These are phyloP conservation scores for Boletus bicolor DNA, from an alignment of 768 basidiomycete species.

Conservation along the genomic window DNA sequence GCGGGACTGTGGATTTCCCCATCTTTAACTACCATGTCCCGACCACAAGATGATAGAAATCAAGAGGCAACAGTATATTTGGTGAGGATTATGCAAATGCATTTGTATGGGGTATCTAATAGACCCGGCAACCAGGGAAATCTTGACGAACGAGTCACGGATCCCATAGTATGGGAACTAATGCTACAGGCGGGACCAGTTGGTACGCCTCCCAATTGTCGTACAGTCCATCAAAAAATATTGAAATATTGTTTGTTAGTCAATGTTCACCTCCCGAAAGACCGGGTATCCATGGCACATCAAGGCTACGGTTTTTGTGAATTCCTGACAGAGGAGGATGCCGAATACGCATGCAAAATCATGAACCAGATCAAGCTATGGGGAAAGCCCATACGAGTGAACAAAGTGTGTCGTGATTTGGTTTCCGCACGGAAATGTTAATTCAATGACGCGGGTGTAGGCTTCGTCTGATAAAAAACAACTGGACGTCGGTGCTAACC, in stretches of 20 bases:
- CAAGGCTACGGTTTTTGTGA: slow-evolving; percentile 99
- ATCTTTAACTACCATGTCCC: slow-evolving; percentile 22
- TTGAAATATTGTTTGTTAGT: slow-evolving; percentile 44
- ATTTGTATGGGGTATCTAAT: background rate
- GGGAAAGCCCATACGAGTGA: slow-evolving; percentile 98
- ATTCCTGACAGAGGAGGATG: slow-evolving; percentile 97
- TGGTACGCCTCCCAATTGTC: slow-evolving; percentile 51
- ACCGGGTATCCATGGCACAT: slow-evolving; percentile 96
- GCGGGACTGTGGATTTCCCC: too few relatives aligned
- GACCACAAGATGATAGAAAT: slow-evolving; percentile 85
- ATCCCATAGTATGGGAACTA: slow-evolving; percentile 95
- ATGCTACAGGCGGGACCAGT: slow-evolving; percentile 99
- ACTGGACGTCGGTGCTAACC: slow-evolving; percentile 94
- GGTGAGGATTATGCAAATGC: slow-evolving; percentile 35
- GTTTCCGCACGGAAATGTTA: background rate
- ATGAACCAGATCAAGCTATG: slow-evolving; percentile 99
- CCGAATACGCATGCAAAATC: slow-evolving; percentile 99
- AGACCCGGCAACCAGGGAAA: slow-evolving; percentile 63
- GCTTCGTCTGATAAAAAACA: slow-evolving; percentile 98
- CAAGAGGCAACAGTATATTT: slow-evolving; percentile 90
- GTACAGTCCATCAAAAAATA: background rate
- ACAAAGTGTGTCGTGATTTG: slow-evolving; percentile 69
- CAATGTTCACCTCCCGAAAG: slow-evolving; percentile 97
- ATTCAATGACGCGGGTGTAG: slow-evolving; percentile 39
- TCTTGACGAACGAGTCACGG: slow-evolving; percentile 90